These are phyloP conservation scores for Bondarzewia mesenterica DNA, from an alignment of 1,284 basidiomycete genomes.

Conservation along the genomic window DNA sequence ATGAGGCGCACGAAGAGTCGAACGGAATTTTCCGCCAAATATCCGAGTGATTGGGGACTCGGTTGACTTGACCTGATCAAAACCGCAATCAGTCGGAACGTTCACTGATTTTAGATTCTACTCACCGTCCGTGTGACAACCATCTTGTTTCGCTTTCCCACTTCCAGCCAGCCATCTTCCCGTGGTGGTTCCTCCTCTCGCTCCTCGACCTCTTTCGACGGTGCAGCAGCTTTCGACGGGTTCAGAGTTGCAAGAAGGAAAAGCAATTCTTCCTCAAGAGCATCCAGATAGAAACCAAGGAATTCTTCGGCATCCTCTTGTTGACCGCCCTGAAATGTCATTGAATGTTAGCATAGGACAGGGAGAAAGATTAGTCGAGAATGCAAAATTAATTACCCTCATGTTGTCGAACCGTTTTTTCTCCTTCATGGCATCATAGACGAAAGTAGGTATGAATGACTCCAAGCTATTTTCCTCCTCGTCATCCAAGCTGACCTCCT, in stretches of 20 bases:
- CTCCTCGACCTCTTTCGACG: slow-evolving; percentile 27
- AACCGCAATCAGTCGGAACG: not conserved
- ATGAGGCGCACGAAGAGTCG: slow-evolving; percentile 73
- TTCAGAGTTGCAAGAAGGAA: slow-evolving; percentile 47
- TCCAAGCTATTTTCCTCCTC: slow-evolving; percentile 40
- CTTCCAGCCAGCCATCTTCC: slow-evolving; percentile 84
- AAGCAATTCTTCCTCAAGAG: slow-evolving; percentile 89
- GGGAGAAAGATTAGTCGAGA: slow-evolving; percentile 5
- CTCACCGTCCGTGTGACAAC: slow-evolving; percentile 77
- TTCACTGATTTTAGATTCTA: not conserved
- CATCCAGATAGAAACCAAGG: slow-evolving; percentile 94
- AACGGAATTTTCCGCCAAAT: slow-evolving; percentile 93
- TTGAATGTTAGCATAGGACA: not conserved
- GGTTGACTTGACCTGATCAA: slow-evolving; percentile 58
- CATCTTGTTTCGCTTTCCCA: slow-evolving; percentile 83
- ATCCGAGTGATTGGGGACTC: slow-evolving; percentile 89
- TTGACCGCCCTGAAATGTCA: slow-evolving; percentile 61
- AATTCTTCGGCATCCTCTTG: slow-evolving; percentile 99
- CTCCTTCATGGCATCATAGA: slow-evolving; percentile 96
- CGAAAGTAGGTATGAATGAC: slow-evolving; percentile 80
- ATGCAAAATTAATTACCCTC: slow-evolving; percentile 47
- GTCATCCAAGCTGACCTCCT: slow-evolving; percentile 24
- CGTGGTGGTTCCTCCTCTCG: slow-evolving; percentile 33
- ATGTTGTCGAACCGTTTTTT: slow-evolving; percentile 93
- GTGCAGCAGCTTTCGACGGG: slow-evolving; percentile 21